Base-by-base conservation (phyloP, 768 basidiomycete species). In the Dentipellis sp. region DNA sequence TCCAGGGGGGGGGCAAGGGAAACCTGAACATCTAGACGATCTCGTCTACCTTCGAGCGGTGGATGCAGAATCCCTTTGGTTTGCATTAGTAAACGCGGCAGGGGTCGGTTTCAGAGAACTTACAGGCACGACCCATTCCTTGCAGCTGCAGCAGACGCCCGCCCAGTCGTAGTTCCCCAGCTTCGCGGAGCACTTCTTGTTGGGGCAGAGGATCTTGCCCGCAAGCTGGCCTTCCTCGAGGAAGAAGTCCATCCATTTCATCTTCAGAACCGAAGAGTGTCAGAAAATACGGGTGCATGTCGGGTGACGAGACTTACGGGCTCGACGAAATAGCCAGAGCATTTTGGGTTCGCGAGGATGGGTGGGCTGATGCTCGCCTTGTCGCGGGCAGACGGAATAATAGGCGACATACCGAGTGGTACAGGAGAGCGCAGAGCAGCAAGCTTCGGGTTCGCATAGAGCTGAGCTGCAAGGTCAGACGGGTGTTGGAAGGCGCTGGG, bases 91-190 rank as follows among this genome's bases (percentile, higher is more conserved):
- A 45, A 42, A 5, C 11, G 48, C 17, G 19, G 34, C 12, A 36
- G 21, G 49, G 21, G 23, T 48, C 2, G 35, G 14, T 6, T 29
- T 29, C 29, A 29, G 5, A 61, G 17, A 48, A 72, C 86, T 65
- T 62, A 94, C 93, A 46, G 94, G 94, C 9, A 84, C 86, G 23
- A 95, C 89, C 94, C 94, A 97, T 64, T 84, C 82, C 63, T 86
- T 88, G 66, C 94, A 97, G 21, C 90, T 87, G 66, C 94, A 95
- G 64, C 85, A 81, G 29, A 91, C 83, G 0, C 95, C 95, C 4
- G 94, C 92, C 97, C 97, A 99, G 67, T 97, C 94, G 63, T 85
- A 98, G 67, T 91, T 97, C 2, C 97, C 97, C 16, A 99, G 76
- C 72, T 99, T 99, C 22, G 81, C 84, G 2, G 79, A 78, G 64